phyloP scores from a whole-genome alignment of 202 grass and related monocot species.

The Miscanthus sacchariflorus region DNA sequence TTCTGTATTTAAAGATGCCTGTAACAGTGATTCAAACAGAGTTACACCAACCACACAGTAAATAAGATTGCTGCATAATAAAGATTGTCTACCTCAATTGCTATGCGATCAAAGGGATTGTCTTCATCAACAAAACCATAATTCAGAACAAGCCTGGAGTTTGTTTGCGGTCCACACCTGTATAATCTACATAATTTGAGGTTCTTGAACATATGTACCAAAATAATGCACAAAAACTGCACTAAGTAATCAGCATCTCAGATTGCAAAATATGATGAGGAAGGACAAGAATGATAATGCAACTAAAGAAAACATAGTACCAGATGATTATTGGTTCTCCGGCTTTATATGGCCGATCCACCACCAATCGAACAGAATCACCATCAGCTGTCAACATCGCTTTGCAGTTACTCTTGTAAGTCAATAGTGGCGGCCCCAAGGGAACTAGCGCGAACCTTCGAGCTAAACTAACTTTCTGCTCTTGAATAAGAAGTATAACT shows the following conservation, averaged over 20 bases:
- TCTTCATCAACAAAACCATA: slow-evolving; percentile 99
- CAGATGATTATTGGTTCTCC: slow-evolving; percentile 91
- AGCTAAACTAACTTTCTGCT: slow-evolving; percentile 96
- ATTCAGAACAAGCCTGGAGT: slow-evolving; percentile 95
- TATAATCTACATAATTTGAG: slow-evolving; percentile 61
- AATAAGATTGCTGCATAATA: slow-evolving; percentile 26
- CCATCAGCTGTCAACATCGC: slow-evolving; percentile 87
- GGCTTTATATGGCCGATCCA: slow-evolving; percentile 84
- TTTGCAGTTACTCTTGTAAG: slow-evolving; percentile 99
- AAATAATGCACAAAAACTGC: slow-evolving; percentile 8
- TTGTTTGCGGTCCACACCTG: slow-evolving; percentile 99
- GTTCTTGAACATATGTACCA: slow-evolving; percentile 37
- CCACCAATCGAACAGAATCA: slow-evolving; percentile 86
- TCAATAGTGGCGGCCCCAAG: slow-evolving; percentile 89
- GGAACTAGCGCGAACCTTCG: slow-evolving; percentile 95
- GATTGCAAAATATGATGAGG: slow-evolving; percentile 36
- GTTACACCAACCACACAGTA: slow-evolving; percentile 35
- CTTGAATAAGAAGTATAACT: slow-evolving; percentile 42
- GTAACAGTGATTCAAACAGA: slow-evolving; percentile 40
- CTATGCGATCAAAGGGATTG: slow-evolving; percentile 93
- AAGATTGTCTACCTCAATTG: slow-evolving; percentile 71
- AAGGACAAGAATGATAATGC: slow-evolving; percentile 28
- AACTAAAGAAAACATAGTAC: slow-evolving; percentile 68
- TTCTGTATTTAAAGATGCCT: slow-evolving; percentile 96
- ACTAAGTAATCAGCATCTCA: slow-evolving; percentile 16